These are phyloP conservation scores for Chaetomiaceae sp. DNA, from an alignment of 2,329 filamentous ascomycete species.

Conservation along the genomic window DNA sequence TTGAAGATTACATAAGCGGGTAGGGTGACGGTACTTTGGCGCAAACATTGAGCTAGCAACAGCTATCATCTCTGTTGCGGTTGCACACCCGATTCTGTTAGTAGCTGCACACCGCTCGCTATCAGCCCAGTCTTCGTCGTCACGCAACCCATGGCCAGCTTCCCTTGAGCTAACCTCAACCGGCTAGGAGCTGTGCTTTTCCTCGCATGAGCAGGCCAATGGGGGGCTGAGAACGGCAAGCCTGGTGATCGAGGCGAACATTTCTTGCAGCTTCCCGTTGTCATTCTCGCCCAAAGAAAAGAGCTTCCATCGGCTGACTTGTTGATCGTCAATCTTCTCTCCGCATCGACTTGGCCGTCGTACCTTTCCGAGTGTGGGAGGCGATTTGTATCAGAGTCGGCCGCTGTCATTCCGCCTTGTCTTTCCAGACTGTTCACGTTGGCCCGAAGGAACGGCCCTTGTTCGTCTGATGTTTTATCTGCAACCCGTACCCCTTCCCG, in stretches of 20 bases:
- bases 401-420: slow-evolving; percentile 4
- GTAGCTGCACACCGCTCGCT: not conserved
- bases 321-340: too few relatives aligned
- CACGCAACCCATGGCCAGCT: slow-evolving; percentile 19
- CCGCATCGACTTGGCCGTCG: too few relatives aligned
- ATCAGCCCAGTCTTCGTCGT: not conserved
- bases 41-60: rapidly evolving
- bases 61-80: not conserved
- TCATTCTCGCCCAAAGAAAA: slow-evolving; percentile 3
- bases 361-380: too few relatives aligned
- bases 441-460: not conserved
- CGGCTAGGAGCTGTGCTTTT: slow-evolving; percentile 19
- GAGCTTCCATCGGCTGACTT: too few relatives aligned
- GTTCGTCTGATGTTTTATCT: not conserved
- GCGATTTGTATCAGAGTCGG: slow-evolving; percentile 7
- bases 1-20: slow-evolving; percentile 22
- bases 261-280: slow-evolving; percentile 12
- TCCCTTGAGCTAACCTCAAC: slow-evolving; percentile 15
- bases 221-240: slow-evolving; percentile 2
- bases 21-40: not conserved
- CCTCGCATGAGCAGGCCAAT: slow-evolving; percentile 22
- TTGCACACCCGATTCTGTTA: not conserved
- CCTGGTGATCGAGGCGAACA: slow-evolving; percentile 17
- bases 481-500: not conserved
- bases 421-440: too few relatives aligned